Conservation (phyloP, 1,284 basidiomycete species). For the Taiwanofungus camphoratus region DNA sequence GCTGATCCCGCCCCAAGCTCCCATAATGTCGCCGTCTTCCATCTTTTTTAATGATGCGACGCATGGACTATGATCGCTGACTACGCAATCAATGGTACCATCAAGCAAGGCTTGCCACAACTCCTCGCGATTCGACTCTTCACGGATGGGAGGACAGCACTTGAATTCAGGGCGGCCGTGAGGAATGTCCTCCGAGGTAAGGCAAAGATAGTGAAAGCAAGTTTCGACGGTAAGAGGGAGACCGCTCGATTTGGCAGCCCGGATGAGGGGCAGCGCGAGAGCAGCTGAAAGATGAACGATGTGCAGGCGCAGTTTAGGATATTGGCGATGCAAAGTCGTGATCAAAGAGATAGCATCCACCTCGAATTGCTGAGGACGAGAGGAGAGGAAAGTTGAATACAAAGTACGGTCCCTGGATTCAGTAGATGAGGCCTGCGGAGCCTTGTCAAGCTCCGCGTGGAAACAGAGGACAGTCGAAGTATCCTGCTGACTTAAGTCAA, state of each 20-base stretch:
- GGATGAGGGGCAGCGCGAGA: slow-evolving; percentile 70
- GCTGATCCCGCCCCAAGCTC: slow-evolving; percentile 90
- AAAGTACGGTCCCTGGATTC: slow-evolving; percentile 37
- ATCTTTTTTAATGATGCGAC: slow-evolving; percentile 75
- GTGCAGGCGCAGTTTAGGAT: slow-evolving; percentile 75
- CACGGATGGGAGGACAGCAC: slow-evolving; percentile 91
- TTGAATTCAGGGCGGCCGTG: slow-evolving; percentile 79
- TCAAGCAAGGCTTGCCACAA: slow-evolving; percentile 79
- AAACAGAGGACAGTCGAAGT: slow-evolving; percentile 72
- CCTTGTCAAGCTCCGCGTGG: slow-evolving; percentile 79
- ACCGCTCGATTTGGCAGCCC: slow-evolving; percentile 57
- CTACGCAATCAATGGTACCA: slow-evolving; percentile 83
- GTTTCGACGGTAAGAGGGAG: slow-evolving; percentile 84
- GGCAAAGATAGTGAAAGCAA: slow-evolving; percentile 89
- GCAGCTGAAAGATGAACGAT: slow-evolving; percentile 91
- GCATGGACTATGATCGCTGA: slow-evolving; percentile 93
- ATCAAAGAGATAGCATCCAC: slow-evolving; percentile 74
- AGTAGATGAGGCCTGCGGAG: neutral
- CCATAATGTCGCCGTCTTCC: slow-evolving; percentile 77
- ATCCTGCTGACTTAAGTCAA: slow-evolving; percentile 37
- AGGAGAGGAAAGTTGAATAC: slow-evolving; percentile 80
- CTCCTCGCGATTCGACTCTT: slow-evolving; percentile 59
- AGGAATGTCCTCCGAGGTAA: slow-evolving; percentile 61
- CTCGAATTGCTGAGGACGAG: slow-evolving; percentile 78
- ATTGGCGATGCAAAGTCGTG: slow-evolving; percentile 51